Conservation (phyloP, 1,139 yeast genomes). For the Pichia sp. region DNA sequence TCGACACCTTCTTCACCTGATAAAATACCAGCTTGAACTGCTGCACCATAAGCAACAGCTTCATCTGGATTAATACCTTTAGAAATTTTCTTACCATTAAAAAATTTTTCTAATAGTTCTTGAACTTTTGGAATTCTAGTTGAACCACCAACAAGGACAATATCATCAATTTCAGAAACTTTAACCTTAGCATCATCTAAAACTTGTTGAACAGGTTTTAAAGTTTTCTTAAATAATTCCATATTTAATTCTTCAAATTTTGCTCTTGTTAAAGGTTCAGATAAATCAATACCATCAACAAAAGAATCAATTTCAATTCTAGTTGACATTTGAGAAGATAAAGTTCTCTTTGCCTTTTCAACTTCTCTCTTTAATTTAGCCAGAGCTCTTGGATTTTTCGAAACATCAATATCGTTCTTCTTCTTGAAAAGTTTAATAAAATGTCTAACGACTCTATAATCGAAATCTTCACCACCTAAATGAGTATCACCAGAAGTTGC, state of each 20-base stretch:
- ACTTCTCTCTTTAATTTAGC: slow-evolving; percentile 93
- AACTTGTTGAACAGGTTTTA: slow-evolving; percentile 91
- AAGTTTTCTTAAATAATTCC: slow-evolving; percentile 80
- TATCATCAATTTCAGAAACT: slow-evolving; percentile 81
- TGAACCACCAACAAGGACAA: slow-evolving; percentile 95
- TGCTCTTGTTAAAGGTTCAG: slow-evolving; percentile 89
- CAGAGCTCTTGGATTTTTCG: slow-evolving; percentile 69
- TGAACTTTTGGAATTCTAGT: slow-evolving; percentile 98
- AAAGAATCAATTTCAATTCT: slow-evolving; percentile 93
- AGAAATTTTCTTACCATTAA: slow-evolving; percentile 89
- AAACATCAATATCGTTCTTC: slow-evolving; percentile 75
- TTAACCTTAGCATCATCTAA: slow-evolving; percentile 81
- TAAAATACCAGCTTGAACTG: slow-evolving; percentile 94
- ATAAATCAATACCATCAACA: slow-evolving; percentile 91
- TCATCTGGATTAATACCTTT: slow-evolving; percentile 97
- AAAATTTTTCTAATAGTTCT: slow-evolving; percentile 78
- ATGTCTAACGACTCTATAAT: slow-evolving; percentile 81
- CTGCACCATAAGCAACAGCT: slow-evolving; percentile 97
- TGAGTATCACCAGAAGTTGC: slow-evolving; percentile 96
- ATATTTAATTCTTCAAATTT: slow-evolving; percentile 90
- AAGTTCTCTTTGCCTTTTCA: slow-evolving; percentile 93
- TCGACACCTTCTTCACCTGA: slow-evolving; percentile 79
- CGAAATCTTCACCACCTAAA: slow-evolving; percentile 97
- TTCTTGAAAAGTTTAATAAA: slow-evolving; percentile 80
- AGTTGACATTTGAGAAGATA: slow-evolving; percentile 84